Evolutionary conservation across 2,329 filamentous ascomycete genomes (phyloP), one percentile per base, ranked within the genome.

Genomic region (Annulohypoxylon truncatum): DNA sequence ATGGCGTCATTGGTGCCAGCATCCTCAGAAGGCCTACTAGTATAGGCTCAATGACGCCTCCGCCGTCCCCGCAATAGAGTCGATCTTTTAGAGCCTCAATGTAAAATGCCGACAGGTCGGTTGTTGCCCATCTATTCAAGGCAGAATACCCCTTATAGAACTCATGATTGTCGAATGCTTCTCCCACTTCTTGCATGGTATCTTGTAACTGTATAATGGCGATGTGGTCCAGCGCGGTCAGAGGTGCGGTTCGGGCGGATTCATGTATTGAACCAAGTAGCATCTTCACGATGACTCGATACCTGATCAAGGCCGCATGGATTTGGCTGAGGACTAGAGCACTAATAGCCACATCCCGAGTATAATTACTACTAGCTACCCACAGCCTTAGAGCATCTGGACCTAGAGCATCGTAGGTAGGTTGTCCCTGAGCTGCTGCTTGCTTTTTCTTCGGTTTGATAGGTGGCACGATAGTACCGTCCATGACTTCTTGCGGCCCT

Each of bases 361-460:
- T 97, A 77, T 96, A 98, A 79, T 99, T 95, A 72, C 92, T 93
- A 77, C 92, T 93, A 2, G 94, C 95, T 26, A 89, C 94, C 95
- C 95, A 98, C 26, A 99, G 81, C 9, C 96, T 89, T 58, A 99
- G 83, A 3, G 92, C 92, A 79, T 99, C 95, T 0, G 94, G 86
- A 0, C 96, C 96, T 62, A 97, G 87, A 0, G 88, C 88, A 73
- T 95, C 92, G 66, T 87, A 89, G 2, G 79, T 76, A 1, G 78
- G 81, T 50, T 56, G 77, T 73, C 51, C 76, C 69, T 61, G 75
- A 29, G 79, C 79, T n/a, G 75, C 69, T 35, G 59, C 29, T 10
- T 63, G 62, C 70, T 90, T 90, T 47, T 81, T 81, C 74, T 88
- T 90, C 44, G 80, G 79, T 75, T 91, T 92, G 35, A 90, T 75